Evolutionary conservation across 805 yeast species (phyloP), one percentile per base, ranked within the genome.

Genomic region (Metschnikowia proteae): DNA sequence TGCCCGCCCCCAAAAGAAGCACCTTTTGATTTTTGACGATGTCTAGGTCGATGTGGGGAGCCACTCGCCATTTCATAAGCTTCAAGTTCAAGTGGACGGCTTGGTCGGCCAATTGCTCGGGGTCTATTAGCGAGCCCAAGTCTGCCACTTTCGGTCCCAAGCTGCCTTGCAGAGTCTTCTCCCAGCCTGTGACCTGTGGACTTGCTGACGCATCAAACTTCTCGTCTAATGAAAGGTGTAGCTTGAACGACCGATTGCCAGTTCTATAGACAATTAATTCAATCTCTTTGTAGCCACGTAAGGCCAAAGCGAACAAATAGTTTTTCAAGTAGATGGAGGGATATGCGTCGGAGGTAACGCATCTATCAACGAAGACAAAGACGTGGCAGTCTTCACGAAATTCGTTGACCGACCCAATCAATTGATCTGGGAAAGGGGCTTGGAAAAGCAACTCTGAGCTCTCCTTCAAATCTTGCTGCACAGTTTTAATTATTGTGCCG

Each of bases 31-130:
- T 50, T 54, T 80, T 78, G 23, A 94, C 71, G 2, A 68, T 61
- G 5, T 87, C 91, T 41, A 94, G 71, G 60, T 94, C 79, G 3
- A 94, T 62, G 6, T 81, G 76, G 0, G 99, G 98, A 0, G 88
- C 89, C 13, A 94, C 80, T 56, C 99, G 76, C 99, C 99, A 94
- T 62, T 90, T 89, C 99, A 94, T 94, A 39, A 94, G 71, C 67
- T 88, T 88, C 50, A 94, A 71, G 61, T 94, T 94, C 48, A 94
- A 75, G 63, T 91, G 97, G 5, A 90, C 91, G 0, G 97, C 92
- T 65, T 95, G 98, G 51, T 85, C 87, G 0, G 97, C 92, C 23
- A 94, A 71, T 54, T 86, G 83, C 9, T 74, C 54, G 0, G 99
- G 99, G 62, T 92, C 83, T 33, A 92, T 81, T 38, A 94, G 70